A percentile compares a stretch with the other conserved stretches of the same genome.
phyloP scores from a whole-genome alignment of 192 early-diverging fungal species.

The Backusella westeae region DNA sequence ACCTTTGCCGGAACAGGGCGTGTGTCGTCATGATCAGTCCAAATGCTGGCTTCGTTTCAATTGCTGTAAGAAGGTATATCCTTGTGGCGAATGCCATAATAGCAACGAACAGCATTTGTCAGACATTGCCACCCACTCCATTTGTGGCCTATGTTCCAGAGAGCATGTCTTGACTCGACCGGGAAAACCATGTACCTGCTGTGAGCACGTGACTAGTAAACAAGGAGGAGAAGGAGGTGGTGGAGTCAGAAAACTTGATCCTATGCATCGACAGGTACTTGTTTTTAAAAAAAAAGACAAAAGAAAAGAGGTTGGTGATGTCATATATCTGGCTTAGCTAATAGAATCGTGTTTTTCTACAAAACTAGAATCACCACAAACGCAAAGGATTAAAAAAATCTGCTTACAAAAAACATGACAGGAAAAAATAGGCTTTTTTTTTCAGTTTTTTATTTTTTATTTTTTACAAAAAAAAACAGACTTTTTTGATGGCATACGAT shows the following conservation, averaged over 20 bases:
- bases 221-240: slow-evolving; percentile 84
- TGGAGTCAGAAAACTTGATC: slow-evolving; percentile 55
- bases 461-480: background rate
- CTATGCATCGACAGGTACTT: background rate
- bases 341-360: background rate
- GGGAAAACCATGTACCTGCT: slow-evolving; percentile 59
- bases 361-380: slow-evolving; percentile 28
- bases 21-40: slow-evolving; percentile 80
- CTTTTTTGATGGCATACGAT: background rate
- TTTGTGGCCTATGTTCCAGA: slow-evolving; percentile 85
- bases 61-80: slow-evolving; percentile 82
- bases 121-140: slow-evolving; percentile 68
- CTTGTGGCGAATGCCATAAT: slow-evolving; percentile 87
- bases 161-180: slow-evolving; percentile 61
- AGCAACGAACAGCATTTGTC: slow-evolving; percentile 61
- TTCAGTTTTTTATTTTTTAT: background rate
- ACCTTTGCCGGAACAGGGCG: slow-evolving; percentile 74
- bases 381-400: slow-evolving; percentile 25
- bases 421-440: background rate
- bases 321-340: background rate
- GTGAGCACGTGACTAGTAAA: slow-evolving; percentile 46
- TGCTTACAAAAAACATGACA: slow-evolving; percentile 31
- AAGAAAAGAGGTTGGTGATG: background rate
- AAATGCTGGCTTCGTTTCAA: slow-evolving; percentile 93
- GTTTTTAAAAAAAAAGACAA: background rate